Conservation (phyloP, 495 filamentous ascomycete genomes). For the Parmelia sp. region DNA sequence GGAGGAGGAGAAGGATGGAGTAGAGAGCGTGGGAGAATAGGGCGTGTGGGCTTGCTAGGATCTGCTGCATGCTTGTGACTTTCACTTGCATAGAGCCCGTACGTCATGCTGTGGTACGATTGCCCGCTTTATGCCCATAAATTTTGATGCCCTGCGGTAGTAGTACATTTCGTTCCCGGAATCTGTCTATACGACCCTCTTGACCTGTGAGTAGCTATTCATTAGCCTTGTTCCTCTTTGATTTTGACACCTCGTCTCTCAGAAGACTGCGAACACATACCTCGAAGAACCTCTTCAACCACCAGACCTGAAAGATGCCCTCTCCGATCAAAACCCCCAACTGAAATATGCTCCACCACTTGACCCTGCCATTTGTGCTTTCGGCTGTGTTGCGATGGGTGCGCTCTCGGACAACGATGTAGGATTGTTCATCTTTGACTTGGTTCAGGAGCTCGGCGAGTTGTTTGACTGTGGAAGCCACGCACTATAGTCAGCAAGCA, state of each 20-base stretch:
- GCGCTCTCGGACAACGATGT: slow-evolving; percentile 91
- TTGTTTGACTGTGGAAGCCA: slow-evolving; percentile 56
- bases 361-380: slow-evolving; percentile 93
- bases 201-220: not conserved
- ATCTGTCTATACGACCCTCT: slow-evolving; percentile 7
- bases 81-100: not conserved
- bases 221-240: not conserved
- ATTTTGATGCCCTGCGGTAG: not conserved
- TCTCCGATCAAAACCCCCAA: slow-evolving; percentile 82
- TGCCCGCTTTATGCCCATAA: not conserved
- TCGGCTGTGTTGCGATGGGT: slow-evolving; percentile 97
- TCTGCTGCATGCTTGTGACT: too few relatives aligned
- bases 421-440: slow-evolving; percentile 95
- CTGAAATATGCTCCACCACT: slow-evolving; percentile 99
- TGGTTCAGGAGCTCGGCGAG: slow-evolving; percentile 80
- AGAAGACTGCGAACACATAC: too few relatives aligned
- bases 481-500: slow-evolving; percentile 15
- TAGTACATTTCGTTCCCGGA: not conserved
- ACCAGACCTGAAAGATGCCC: slow-evolving; percentile 98
- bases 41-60: not conserved
- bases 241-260: not conserved
- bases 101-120: not conserved
- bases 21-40: not conserved
- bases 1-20: too few relatives aligned
- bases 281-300: slow-evolving; percentile 98